Evolutionary conservation across 805 yeast species (phyloP).

Genomic region (Spencermartinsiella europaea): DNA sequence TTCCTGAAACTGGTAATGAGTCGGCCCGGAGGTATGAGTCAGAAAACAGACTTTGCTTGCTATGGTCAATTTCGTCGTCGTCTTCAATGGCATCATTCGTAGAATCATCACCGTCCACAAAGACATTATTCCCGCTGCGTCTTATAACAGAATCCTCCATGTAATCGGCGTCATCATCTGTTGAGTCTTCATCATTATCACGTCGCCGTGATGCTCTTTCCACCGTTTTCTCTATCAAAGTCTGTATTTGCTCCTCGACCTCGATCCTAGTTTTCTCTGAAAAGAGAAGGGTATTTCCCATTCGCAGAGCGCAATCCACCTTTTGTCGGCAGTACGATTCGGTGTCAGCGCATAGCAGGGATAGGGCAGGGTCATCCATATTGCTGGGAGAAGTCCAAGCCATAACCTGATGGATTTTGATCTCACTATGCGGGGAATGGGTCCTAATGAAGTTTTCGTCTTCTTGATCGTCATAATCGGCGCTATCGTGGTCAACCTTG

Average conservation of each 20-base stretch:
- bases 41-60: conserved; percentile 30
- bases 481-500: not conserved
- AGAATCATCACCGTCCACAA: not conserved
- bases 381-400: conserved; percentile 42
- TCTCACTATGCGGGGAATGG: conserved; percentile 30
- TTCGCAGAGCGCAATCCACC: conserved; percentile 61
- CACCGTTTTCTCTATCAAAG: conserved; percentile 60
- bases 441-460: conserved; percentile 30
- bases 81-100: not conserved
- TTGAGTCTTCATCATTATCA: conserved; percentile 22
- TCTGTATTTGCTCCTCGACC: conserved; percentile 63
- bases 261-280: conserved; percentile 73
- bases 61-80: not conserved
- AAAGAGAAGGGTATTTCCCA: conserved; percentile 69
- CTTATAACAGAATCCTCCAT: not conserved
- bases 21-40: conserved; percentile 40
- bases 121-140: not conserved
- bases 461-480: conserved; percentile 2
- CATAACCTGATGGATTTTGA: conserved; percentile 30
- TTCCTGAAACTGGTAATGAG: conserved; percentile 33
- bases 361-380: conserved; percentile 57
- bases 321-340: conserved; percentile 55
- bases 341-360: conserved; percentile 61
- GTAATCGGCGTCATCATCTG: conserved; percentile 20
- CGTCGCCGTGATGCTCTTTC: conserved; percentile 33